A percentile compares a stretch with the other conserved stretches of the same genome.
phyloP scores from a whole-genome alignment of 2,329 filamentous ascomycete species.

The Pseudogymnoascus sp. region DNA sequence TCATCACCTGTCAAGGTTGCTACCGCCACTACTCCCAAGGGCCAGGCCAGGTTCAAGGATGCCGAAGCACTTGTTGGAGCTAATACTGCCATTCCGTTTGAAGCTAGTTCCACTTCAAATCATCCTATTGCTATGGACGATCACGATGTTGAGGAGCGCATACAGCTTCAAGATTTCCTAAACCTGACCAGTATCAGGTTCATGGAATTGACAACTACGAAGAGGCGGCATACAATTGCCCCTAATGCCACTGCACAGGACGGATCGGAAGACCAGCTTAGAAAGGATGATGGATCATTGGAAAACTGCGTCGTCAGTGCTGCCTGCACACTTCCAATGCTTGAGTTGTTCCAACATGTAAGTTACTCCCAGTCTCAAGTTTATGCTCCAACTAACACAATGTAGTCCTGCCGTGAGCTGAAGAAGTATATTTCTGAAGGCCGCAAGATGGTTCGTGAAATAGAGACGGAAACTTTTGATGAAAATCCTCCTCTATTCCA shows the following conservation, averaged over 20 bases:
- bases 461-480: conserved; percentile 79
- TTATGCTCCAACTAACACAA: conserved; percentile 24
- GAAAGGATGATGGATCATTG: conserved; percentile 49
- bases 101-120: conserved; percentile 36
- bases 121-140: conserved; percentile 35
- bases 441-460: conserved; percentile 78
- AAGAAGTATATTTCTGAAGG: conserved; percentile 97
- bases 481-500: conserved; percentile 88
- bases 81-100: conserved; percentile 36
- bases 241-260: conserved; percentile 37
- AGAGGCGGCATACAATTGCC: conserved; percentile 75
- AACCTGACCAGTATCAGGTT: conserved; percentile 95
- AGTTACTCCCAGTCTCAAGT: conserved; percentile 28
- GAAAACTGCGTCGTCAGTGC: conserved; percentile 80
- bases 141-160: conserved; percentile 44
- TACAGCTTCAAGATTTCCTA: conserved; percentile 85
- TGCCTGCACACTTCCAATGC: conserved; percentile 83
- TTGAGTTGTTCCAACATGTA: conserved; percentile 88
- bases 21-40: conserved; percentile 46
- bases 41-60: conserved; percentile 48
- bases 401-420: conserved; percentile 75
- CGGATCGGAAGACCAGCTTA: conserved; percentile 31
- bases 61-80: conserved; percentile 31
- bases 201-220: conserved; percentile 97
- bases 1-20: conserved; percentile 41